Base-by-base conservation (phyloP, 805 yeast genomes). In the Zygosaccharomyces rouxii region DNA sequence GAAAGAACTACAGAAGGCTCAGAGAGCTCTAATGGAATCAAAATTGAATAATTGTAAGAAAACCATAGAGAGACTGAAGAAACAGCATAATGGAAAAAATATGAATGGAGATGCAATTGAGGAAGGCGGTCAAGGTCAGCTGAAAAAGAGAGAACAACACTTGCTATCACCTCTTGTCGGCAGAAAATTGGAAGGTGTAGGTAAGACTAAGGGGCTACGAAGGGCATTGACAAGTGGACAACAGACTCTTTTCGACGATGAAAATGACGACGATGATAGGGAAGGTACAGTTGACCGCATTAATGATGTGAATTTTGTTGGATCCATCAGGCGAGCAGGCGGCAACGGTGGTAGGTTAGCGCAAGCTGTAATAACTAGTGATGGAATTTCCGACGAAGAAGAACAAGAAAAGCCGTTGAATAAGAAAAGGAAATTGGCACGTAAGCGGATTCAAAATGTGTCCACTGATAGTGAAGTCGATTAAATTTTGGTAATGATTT, bases 1-100 rank as follows among this genome's bases (percentile, higher is more conserved):
- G 26, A 62, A 59, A 42, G 67, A 66, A 39, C 50, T 60, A n/a
- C 67, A 64, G n/a, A 64, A 61, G 26, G 55, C 67, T 0, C 67
- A 63, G 29, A 68, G 56, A 46, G 70, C 71, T 0, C 60, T 67
- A 13, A 56, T 64, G 40, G 72, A 69, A 47, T 58, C 69, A 5
- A 69, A 69, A 45, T 37, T 70, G 9, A 68, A 66, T 10, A 66
- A 58, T 41, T 69, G 69, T 5, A 66, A 67, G 49, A 65, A 59
- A 50, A 62, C 48, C 10, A 58, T 67, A 18, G 62, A 66, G 25
- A 51, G 52, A 14, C 39, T 67, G 42, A 66, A 57, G 43, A 57
- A 56, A 23, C 44, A 41, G 13, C 33, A 18, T 23, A 11, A 28
- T 29, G 51, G 41, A 31, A 46, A 49, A 16, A 38, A 49, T 22